Evolutionary conservation across 2,329 filamentous ascomycete genomes (phyloP), one percentile per base, ranked within the genome.

Genomic region (Fusarium euwallaceae): DNA sequence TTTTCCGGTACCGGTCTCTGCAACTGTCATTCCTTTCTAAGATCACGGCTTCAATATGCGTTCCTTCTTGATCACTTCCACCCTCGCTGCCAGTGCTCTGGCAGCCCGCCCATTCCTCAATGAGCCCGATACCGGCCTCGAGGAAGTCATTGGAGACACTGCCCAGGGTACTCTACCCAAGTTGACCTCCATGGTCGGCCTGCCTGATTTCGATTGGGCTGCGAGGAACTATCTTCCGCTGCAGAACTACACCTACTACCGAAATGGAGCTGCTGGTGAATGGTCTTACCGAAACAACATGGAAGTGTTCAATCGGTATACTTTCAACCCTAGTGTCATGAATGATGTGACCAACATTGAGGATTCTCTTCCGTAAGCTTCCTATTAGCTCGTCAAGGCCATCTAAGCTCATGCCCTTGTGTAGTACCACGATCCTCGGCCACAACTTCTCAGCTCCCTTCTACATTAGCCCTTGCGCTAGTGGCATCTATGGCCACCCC

Each of bases 201-300:
- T 89, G 11, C 85, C 83, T 3, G 87, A 89, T 78, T 89, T 89
- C 73, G 86, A 89, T 32, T 88, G 82, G 78, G 85, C 85, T 1
- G 87, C 87, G 16, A 83, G 86, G 48, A 83, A 84, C 58, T 83
- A 84, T 73, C 82, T 89, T 74, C 83, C 85, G 62, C 69, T 71
- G 7, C 77, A 77, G 11, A 83, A 86, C 70, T 89, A 88, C 78
- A 87, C 86, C 6, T 89, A 63, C 51, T 41, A 63, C 27, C 41
- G 59, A 9, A 88, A 87, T 70, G 87, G 86, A 12, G 87, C 86
- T 14, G 87, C 82, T 6, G 87, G 86, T 62, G 87, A 89, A 78
- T 88, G 85, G 84, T 84, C 83, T 1, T 88, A 88, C 78, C 83
- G 87, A 64, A 88, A 88, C 78, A 89, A 89, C 78, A 82, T 89